These are phyloP conservation scores for Penicillium psychrofluorescens DNA, from an alignment of 495 filamentous ascomycete species.

Conservation along the genomic window DNA sequence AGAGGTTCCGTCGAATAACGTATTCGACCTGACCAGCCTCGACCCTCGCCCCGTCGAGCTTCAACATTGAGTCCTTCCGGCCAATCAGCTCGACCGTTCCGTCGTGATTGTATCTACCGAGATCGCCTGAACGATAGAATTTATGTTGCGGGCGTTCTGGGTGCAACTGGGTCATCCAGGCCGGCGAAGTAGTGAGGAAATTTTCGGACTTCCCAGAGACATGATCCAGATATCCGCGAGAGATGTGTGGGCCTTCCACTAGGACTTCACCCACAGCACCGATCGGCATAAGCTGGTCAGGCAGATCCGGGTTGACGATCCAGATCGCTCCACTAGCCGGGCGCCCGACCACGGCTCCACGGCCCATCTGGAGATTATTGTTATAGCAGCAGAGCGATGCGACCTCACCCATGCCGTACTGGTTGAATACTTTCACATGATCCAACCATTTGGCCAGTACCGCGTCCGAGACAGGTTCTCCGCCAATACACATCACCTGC, in stretches of 20 bases:
- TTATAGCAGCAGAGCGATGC: slow-evolving; percentile 18
- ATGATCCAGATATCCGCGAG: slow-evolving; percentile 44
- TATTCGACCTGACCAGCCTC: slow-evolving; percentile 66
- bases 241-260: slow-evolving; percentile 51
- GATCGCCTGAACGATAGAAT: slow-evolving; percentile 71
- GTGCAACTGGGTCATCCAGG: slow-evolving; percentile 11
- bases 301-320: slow-evolving; percentile 44
- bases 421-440: slow-evolving; percentile 40
- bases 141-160: slow-evolving; percentile 3
- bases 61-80: slow-evolving; percentile 72
- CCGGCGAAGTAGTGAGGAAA: slow-evolving; percentile 6
- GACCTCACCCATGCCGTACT: slow-evolving; percentile 51
- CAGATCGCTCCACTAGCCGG: slow-evolving; percentile 28
- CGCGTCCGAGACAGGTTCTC: slow-evolving; percentile 38
- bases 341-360: slow-evolving; percentile 10
- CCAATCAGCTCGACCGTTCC: slow-evolving; percentile 67
- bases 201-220: slow-evolving; percentile 8
- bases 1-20: slow-evolving; percentile 8
- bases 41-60: slow-evolving; percentile 69
- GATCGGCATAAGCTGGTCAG: slow-evolving; percentile 41
- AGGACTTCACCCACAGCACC: slow-evolving; percentile 51
- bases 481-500: slow-evolving; percentile 29
- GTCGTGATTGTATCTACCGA: slow-evolving; percentile 66
- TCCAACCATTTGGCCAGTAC: slow-evolving; percentile 38
- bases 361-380: slow-evolving; percentile 4